phyloP scores from a whole-genome alignment of 1,284 basidiomycete genomes.

The Puccinia polysora region DNA sequence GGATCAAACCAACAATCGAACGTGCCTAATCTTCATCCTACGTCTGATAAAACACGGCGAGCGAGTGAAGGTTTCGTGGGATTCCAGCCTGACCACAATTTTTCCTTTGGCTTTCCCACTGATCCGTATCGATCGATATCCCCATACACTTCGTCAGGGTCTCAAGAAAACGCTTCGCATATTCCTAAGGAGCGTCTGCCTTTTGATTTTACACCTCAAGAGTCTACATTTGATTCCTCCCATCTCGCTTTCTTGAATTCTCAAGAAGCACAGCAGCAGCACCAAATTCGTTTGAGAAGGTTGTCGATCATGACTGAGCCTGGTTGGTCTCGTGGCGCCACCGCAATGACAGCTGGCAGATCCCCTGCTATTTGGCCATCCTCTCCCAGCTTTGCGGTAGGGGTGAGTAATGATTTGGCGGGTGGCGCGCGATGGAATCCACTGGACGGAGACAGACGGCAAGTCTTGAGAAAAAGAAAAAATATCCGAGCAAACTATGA shows the following conservation, averaged over 20 bases:
- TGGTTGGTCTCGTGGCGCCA: background rate
- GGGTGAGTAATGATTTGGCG: no score
- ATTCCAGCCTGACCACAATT: background rate
- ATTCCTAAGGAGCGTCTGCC: background rate
- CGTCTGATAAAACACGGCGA: background rate
- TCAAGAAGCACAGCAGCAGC: background rate
- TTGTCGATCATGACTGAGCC: conserved; percentile 3
- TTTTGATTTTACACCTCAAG: background rate
- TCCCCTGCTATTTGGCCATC: background rate
- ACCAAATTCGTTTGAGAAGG: conserved; percentile 1
- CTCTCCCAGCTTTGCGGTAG: background rate
- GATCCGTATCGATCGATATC: background rate
- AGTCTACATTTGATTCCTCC: background rate
- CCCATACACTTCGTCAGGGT: background rate
- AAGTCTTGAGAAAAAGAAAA: conserved; percentile 1
- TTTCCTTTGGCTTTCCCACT: background rate
- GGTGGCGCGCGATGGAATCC: background rate
- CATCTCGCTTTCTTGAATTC: background rate
- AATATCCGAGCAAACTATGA: background rate
- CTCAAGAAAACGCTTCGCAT: background rate
- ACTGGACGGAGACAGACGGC: background rate
- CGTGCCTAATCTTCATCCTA: no score
- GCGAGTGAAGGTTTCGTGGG: background rate
- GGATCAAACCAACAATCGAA: no score
- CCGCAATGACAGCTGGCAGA: background rate